Conservation (phyloP, 169 alveolate genomes). For the Condylostoma magnum region DNA sequence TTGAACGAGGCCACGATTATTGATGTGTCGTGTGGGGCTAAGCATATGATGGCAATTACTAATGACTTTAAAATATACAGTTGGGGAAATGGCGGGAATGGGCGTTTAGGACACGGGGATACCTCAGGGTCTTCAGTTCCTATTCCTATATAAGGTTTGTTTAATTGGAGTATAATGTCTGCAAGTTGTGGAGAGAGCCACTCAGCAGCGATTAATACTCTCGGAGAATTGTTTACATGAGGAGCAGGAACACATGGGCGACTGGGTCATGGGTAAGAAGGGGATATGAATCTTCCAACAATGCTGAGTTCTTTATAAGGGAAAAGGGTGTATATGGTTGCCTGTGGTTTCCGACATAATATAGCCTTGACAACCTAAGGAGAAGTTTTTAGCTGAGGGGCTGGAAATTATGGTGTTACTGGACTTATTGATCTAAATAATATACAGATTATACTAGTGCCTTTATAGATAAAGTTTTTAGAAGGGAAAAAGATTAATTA, state of each 20-base stretch:
- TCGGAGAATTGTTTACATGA: slow-evolving; percentile 81
- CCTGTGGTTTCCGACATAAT: slow-evolving; percentile 67
- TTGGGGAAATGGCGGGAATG: slow-evolving; percentile 87
- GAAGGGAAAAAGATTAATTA: slow-evolving; percentile 24
- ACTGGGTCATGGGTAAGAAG: slow-evolving; percentile 72
- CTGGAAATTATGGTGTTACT: slow-evolving; percentile 22
- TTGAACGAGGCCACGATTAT: slow-evolving; percentile 45
- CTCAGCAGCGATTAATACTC: slow-evolving; percentile 47
- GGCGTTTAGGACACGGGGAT: slow-evolving; percentile 78
- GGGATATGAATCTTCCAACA: slow-evolving; percentile 29
- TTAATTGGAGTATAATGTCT: slow-evolving; percentile 41
- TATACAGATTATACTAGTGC: not conserved
- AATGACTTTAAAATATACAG: slow-evolving; percentile 66
- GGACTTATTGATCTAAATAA: slow-evolving; percentile 27
- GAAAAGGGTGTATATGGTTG: slow-evolving; percentile 43
- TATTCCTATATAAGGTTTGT: slow-evolving; percentile 36
- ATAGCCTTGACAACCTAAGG: slow-evolving; percentile 59
- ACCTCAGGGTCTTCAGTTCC: slow-evolving; percentile 33
- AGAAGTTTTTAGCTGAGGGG: slow-evolving; percentile 81
- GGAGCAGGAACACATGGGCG: slow-evolving; percentile 84
- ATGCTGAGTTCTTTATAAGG: not conserved
- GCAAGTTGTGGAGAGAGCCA: slow-evolving; percentile 71
- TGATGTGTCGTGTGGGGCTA: slow-evolving; percentile 69
- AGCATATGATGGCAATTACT: slow-evolving; percentile 54
- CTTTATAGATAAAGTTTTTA: not conserved